Evolutionary conservation across 768 basidiomycete species (phyloP).

Genomic region (Hygrocybe punicea): DNA sequence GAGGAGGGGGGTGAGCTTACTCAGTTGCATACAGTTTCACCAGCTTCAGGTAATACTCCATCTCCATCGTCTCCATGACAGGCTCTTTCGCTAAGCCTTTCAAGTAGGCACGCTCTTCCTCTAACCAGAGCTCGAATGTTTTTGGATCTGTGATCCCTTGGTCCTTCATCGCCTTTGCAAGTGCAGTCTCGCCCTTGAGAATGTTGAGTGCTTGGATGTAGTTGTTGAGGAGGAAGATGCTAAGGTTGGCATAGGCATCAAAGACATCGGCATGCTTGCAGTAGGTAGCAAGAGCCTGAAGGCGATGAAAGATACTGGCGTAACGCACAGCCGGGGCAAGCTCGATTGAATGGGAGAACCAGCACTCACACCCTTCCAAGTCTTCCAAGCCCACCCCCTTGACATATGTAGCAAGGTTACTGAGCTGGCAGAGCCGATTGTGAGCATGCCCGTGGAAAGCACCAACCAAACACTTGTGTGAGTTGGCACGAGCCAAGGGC

Average conservation of each 20-base stretch:
- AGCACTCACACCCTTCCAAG: conserved; percentile 17
- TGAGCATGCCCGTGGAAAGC: conserved; percentile 25
- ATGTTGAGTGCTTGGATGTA: conserved; percentile 26
- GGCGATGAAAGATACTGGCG: conserved; percentile 18
- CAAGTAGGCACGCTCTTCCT: conserved; percentile 20
- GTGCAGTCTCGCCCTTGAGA: conserved; percentile 1
- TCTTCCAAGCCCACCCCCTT: conserved; percentile 22
- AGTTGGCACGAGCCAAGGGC: conserved; percentile 1
- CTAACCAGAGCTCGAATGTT: conserved; percentile 20
- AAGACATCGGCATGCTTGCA: conserved; percentile 12
- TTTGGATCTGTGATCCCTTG: background rate
- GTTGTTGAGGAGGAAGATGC: conserved; percentile 24
- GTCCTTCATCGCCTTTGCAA: conserved; percentile 7
- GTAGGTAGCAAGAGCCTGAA: conserved; percentile 18
- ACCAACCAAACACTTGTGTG: conserved; percentile 12
- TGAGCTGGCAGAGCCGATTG: conserved; percentile 21
- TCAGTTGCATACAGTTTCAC: conserved; percentile 7
- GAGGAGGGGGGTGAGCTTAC: conserved; percentile 1
- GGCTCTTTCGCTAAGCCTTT: conserved; percentile 12
- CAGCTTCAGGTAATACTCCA: conserved; percentile 17
- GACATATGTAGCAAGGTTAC: conserved; percentile 17
- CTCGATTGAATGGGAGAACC: conserved; percentile 19
- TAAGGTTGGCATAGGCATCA: conserved; percentile 23
- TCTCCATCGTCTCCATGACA: conserved; percentile 15
- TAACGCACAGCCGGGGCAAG: conserved; percentile 17